Conservation (phyloP, 352 stramenopile species). For the Pythium folliculosum region DNA sequence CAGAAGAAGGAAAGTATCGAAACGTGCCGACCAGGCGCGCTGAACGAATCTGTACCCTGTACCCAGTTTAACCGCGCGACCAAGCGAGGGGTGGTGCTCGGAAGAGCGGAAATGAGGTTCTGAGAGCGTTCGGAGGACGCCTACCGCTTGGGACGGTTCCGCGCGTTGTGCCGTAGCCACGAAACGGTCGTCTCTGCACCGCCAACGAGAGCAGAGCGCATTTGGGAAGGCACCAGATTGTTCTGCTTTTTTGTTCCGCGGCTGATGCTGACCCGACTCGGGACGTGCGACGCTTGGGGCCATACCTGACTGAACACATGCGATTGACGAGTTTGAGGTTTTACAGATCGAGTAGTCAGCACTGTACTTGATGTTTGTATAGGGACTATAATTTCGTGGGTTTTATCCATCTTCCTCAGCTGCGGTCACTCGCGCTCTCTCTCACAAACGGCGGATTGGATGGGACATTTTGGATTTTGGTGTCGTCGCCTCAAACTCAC, state of each 20-base stretch:
- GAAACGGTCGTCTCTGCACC: constrained; percentile 10
- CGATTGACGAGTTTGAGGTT: constrained; percentile 13
- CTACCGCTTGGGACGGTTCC: neutral
- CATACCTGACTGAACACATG: constrained; percentile 18
- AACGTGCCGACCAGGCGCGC: neutral
- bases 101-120: constrained; percentile 13
- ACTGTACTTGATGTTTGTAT: constrained; percentile 17
- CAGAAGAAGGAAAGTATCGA: neutral
- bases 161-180: neutral
- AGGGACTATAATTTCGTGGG: neutral
- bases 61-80: neutral
- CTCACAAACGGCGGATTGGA: neutral
- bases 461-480: neutral
- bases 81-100: neutral
- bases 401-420: constrained; percentile 22
- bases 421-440: constrained; percentile 3
- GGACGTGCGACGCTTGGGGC: constrained; percentile 7
- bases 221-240: neutral
- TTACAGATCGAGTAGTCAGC: constrained; percentile 27
- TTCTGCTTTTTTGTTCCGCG: constrained; percentile 17
- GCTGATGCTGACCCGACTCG: neutral
- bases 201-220: neutral
- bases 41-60: neutral
- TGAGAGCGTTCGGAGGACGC: constrained; percentile 4
- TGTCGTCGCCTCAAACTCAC: too few species aligned